Evolutionary conservation across 345 rosid genomes (phyloP).

Genomic region (Salix udensis): DNA sequence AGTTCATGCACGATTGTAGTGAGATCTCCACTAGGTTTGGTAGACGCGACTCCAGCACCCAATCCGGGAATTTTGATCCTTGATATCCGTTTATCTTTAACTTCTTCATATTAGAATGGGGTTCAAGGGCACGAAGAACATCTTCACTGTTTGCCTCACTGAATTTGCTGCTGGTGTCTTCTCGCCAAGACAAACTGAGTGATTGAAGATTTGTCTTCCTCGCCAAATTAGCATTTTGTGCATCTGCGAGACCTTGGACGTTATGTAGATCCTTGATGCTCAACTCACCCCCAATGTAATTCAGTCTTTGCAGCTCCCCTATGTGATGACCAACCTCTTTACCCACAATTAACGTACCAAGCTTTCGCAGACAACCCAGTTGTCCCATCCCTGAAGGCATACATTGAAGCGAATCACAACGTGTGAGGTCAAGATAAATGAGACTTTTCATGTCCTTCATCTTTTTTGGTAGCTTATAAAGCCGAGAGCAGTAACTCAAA

Average conservation of each 20-base stretch:
- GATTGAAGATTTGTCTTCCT: constrained; percentile 7
- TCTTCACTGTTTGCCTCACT: neutral
- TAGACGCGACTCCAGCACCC: neutral
- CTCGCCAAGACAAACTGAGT: neutral
- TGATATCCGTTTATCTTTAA: neutral
- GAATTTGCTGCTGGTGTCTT: fast-evolving
- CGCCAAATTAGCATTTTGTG: constrained; percentile 14
- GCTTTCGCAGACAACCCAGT: constrained; percentile 4
- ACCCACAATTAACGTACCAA: constrained; percentile 17
- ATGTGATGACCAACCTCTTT: neutral
- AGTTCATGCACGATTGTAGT: neutral
- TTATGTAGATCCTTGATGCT: neutral
- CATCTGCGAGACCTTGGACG: constrained; percentile 3
- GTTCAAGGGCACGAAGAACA: neutral
- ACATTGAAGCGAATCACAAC: neutral
- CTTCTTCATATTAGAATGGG: neutral
- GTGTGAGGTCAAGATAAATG: too few relatives aligned
- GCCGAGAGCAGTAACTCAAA: too few relatives aligned
- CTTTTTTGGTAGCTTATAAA: too few relatives aligned
- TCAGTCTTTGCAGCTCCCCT: constrained; percentile 6
- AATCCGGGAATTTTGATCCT: constrained; percentile 6
- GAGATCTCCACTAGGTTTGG: constrained; percentile 1
- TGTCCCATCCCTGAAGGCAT: constrained; percentile 11
- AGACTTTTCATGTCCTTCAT: too few relatives aligned
- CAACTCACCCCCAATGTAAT: constrained; percentile 8